A percentile compares a stretch with the other conserved stretches of the same genome.
phyloP scores from a whole-genome alignment of 208 protist species.

The Angomonas ambiguus region DNA sequence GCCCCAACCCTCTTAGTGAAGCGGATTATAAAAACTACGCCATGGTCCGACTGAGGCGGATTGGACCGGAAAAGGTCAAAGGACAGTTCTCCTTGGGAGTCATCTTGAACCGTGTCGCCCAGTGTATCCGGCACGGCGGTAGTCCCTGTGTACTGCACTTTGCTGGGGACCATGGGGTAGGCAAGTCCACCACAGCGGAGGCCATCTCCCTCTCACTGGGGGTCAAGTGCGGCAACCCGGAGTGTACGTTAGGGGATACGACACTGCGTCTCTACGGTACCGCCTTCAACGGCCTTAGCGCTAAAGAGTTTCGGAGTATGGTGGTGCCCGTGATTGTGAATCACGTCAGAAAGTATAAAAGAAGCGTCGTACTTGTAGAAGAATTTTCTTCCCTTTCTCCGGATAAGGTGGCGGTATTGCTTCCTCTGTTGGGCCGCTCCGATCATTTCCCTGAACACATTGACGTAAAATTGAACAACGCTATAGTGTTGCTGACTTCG shows the following conservation, averaged over 20 bases:
- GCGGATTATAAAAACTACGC: not conserved
- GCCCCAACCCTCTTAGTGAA: not conserved
- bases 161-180: slow-evolving; percentile 81
- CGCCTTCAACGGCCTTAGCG: not conserved
- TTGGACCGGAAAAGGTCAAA: not conserved
- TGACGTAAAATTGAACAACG: not conserved
- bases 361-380: slow-evolving; percentile 72
- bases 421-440: slow-evolving; percentile 64
- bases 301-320: slow-evolving; percentile 3
- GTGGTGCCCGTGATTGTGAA: slow-evolving; percentile 39
- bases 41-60: not conserved
- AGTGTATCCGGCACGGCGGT: not conserved
- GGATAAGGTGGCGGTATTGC: slow-evolving; percentile 35
- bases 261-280: slow-evolving; percentile 40
- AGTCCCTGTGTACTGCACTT: slow-evolving; percentile 40
- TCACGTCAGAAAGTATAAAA: slow-evolving; percentile 47
- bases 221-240: slow-evolving; percentile 33
- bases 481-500: slow-evolving; percentile 7
- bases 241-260: slow-evolving; percentile 44
- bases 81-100: not conserved
- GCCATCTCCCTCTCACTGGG: slow-evolving; percentile 64
- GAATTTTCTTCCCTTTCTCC: slow-evolving; percentile 61
- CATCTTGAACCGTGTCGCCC: not conserved
- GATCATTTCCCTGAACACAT: slow-evolving; percentile 59
- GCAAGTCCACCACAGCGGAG: slow-evolving; percentile 41